phyloP scores from a whole-genome alignment of 805 yeast genomes.

The Zygotorulaspora chibaensis region DNA sequence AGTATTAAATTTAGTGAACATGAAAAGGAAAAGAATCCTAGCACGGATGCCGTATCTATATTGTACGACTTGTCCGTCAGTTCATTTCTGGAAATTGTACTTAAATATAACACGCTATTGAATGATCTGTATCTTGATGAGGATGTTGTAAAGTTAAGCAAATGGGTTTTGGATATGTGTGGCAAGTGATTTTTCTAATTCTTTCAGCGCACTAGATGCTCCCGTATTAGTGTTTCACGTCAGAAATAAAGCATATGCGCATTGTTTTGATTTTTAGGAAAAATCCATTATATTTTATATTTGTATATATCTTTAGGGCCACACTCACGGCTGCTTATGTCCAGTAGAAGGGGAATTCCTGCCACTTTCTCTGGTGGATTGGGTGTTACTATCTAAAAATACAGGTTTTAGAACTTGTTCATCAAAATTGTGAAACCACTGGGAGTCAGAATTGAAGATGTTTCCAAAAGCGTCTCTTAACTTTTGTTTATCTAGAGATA shows the following conservation, averaged over 20 bases:
- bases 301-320: neutral
- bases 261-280: too few relatives aligned
- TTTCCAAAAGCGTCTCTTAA: conserved; percentile 22
- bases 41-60: conserved; percentile 44
- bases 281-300: neutral
- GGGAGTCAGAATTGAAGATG: conserved; percentile 42
- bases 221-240: too few relatives aligned
- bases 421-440: conserved; percentile 91
- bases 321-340: neutral
- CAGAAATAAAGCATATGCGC: too few relatives aligned
- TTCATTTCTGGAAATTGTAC: conserved; percentile 60
- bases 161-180: conserved; percentile 61
- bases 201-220: neutral
- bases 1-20: conserved; percentile 2
- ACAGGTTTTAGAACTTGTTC: conserved; percentile 93
- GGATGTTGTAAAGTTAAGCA: conserved; percentile 62
- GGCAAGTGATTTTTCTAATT: conserved; percentile 8
- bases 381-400: conserved; percentile 53
- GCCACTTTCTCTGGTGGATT: conserved; percentile 8
- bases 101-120: conserved; percentile 57
- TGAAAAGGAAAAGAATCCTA: conserved; percentile 14
- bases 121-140: conserved; percentile 62
- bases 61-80: conserved; percentile 62
- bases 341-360: conserved; percentile 6
- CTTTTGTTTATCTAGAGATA: conserved; percentile 16